Evolutionary conservation across 768 basidiomycete genomes (phyloP).

Genomic region (Exidia glandulosa): DNA sequence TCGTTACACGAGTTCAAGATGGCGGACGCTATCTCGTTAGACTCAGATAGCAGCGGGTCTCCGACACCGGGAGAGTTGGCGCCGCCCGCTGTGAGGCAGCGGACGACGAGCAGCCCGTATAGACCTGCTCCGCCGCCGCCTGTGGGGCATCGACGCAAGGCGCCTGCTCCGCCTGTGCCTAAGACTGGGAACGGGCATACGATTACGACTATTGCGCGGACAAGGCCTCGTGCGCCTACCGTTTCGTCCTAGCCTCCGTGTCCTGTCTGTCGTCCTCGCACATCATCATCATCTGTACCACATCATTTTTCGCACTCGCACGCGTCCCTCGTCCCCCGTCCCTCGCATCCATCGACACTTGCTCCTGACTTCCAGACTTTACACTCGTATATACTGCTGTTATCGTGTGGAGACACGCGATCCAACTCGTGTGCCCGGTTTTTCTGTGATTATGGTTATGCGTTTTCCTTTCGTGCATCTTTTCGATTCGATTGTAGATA

Average conservation of each 20-base stretch:
- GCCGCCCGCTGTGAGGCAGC: background rate
- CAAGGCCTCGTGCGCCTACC: too few relatives aligned
- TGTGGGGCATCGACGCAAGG: background rate
- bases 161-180: background rate
- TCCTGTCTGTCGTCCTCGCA: background rate
- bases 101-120: background rate
- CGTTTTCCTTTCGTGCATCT: background rate
- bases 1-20: background rate
- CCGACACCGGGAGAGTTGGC: background rate
- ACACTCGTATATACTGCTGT: background rate
- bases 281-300: background rate
- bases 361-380: background rate
- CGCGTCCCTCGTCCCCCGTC: too few relatives aligned
- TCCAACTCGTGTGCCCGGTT: background rate
- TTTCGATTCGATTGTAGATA: too few relatives aligned
- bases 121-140: background rate
- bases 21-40: background rate
- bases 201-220: background rate
- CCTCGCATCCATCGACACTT: background rate
- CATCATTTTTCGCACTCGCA: too few relatives aligned
- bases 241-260: too few relatives aligned
- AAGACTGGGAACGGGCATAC: background rate
- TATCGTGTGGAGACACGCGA: background rate
- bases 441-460: background rate
- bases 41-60: background rate